A percentile compares a stretch with the other conserved stretches of the same genome.
These are phyloP conservation scores for Populus euphratica DNA, from an alignment of 345 rosid species.

Conservation along the genomic window DNA sequence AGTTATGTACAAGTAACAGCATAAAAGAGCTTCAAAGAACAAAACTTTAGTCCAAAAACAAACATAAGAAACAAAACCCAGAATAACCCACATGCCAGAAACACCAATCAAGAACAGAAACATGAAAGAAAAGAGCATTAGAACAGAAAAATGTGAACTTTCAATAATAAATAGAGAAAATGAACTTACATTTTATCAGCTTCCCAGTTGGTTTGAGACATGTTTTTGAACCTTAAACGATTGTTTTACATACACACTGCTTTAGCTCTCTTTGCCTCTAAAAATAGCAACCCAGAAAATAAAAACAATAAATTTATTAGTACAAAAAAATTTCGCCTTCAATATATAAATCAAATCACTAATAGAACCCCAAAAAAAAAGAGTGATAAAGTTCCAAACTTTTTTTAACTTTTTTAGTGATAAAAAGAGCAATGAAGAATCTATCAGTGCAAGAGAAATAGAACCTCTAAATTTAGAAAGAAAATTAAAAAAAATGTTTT, in stretches of 20 bases:
- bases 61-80: constrained; percentile 19
- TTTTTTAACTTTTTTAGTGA: background rate
- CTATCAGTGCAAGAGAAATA: background rate
- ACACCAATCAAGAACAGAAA: constrained; percentile 31
- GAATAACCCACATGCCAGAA: constrained; percentile 20
- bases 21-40: constrained; percentile 17
- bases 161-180: background rate
- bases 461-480: background rate
- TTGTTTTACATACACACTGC: background rate
- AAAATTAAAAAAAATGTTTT: background rate
- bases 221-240: constrained; percentile 12
- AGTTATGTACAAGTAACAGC: background rate
- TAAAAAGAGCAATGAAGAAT: background rate
- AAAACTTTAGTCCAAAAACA: constrained; percentile 23
- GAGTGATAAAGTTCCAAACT: background rate
- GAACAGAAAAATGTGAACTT: background rate
- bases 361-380: constrained; percentile 4
- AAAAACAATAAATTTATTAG: background rate
- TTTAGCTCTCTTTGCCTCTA: constrained; percentile 6
- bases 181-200: constrained; percentile 95
- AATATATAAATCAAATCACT: background rate
- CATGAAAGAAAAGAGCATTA: background rate
- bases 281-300: constrained; percentile 9
- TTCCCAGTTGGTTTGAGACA: constrained; percentile 99
- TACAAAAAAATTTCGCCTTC: background rate